These are phyloP conservation scores for Colletotrichum camelliae DNA, from an alignment of 2,329 filamentous ascomycete species.

Conservation along the genomic window DNA sequence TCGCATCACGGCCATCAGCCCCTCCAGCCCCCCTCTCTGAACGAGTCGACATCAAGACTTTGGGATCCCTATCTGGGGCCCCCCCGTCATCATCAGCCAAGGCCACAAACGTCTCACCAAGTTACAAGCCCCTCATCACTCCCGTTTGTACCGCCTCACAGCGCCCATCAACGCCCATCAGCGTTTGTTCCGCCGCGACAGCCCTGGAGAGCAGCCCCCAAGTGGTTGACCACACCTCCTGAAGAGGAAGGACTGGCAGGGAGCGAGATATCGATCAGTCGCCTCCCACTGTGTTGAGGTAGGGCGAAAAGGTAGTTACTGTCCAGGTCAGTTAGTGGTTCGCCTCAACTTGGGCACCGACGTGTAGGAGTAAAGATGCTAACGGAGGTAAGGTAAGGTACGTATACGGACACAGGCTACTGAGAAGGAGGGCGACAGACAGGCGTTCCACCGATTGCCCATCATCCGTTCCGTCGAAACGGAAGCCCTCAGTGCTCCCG, in stretches of 20 bases:
- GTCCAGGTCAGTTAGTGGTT: not conserved
- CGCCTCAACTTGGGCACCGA: not conserved
- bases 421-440: not conserved
- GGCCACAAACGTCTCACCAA: conserved; percentile 12
- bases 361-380: not conserved
- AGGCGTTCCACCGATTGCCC: not conserved
- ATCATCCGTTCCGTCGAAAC: not conserved
- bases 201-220: not conserved
- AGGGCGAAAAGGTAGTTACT: not conserved
- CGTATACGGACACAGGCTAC: not conserved
- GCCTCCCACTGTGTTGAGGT: not conserved
- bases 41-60: not conserved
- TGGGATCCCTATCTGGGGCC: not conserved
- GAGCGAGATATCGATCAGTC: not conserved
- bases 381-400: not conserved
- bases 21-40: conserved; percentile 1
- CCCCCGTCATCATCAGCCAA: conserved; percentile 18
- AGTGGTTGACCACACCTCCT: not conserved
- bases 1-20: not conserved
- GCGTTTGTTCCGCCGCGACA: not conserved
- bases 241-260: not conserved
- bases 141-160: conserved; percentile 4
- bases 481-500: not conserved
- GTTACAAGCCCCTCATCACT: conserved; percentile 1
- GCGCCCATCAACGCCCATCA: not conserved